Evolutionary conservation across 345 rosid genomes (phyloP), one percentile per base, ranked within the genome.

Genomic region (Sisymbrium irio): DNA sequence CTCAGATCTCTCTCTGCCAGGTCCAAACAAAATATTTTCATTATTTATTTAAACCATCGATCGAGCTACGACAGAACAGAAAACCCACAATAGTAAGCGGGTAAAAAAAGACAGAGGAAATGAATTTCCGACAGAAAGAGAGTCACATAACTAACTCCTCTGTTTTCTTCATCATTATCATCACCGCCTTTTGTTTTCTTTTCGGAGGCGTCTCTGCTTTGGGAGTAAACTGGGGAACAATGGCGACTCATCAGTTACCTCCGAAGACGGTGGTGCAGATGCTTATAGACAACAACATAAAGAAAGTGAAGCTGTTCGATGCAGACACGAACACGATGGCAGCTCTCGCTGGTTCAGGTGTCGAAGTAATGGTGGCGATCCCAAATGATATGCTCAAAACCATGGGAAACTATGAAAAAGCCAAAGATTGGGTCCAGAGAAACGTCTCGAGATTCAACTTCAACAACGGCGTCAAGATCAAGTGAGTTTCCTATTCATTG

Each of bases 141-240:
- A 67, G 74, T 53, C 1, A 3, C 0, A 9, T 68, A 18, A 40
- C 49, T 22, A 61, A 54, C 57, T 61, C 45, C 0, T 7, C 19
- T 44, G 53, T 28, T 27, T 1, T 59, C 28, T 28, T 74, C 0
- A 6, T 18, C 39, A 42, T n/a, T n/a, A n/a, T 62, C 20, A 45
- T 76, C 28, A 17, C 47, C 61, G 20, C 54, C 42, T 50, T 76
- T 0, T 67, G 22, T 33, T 37, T 60, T 12, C 25, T 47, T 9
- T 47, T 30, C 33, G 56, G 67, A 10, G 59, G 33, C n/a, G 91
- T 82, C 14, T 58, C 85, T 40, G 87, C 87, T 35, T 75, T 93
- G n/a, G 97, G 98, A 59, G 91, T 93, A 67, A 93, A 93, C 50
- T 91, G 97, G 97, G 98, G 98, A 18, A 91, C 96, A 12, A 82